A percentile compares a stretch with the other conserved stretches of the same genome.
Evolutionary conservation across 805 yeast genomes (phyloP).

Genomic region (Saturnispora bothae): DNA sequence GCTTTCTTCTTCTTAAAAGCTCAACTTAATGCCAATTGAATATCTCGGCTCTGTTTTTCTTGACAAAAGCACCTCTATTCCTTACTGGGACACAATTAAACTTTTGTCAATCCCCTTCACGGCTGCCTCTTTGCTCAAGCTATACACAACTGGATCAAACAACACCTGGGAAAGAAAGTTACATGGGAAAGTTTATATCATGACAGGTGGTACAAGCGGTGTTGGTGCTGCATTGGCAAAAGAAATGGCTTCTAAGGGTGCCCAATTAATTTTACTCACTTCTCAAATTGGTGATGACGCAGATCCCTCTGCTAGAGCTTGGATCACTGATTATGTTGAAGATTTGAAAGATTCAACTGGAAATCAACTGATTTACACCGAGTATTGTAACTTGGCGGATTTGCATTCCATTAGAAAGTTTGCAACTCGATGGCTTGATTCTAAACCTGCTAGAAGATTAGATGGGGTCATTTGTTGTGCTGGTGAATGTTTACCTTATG

Average conservation of each 20-base stretch:
- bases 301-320: constrained; percentile 29
- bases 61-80: constrained; percentile 69
- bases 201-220: constrained; percentile 94
- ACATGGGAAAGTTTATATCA: constrained; percentile 76
- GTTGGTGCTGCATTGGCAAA: constrained; percentile 67
- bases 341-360: constrained; percentile 61
- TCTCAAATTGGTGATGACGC: constrained; percentile 39
- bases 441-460: constrained; percentile 77
- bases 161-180: constrained; percentile 91
- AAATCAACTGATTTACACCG: constrained; percentile 80
- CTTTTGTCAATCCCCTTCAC: constrained; percentile 46
- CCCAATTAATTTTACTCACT: constrained; percentile 71
- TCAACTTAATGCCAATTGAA: constrained; percentile 65
- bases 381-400: constrained; percentile 70
- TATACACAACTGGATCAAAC: constrained; percentile 65
- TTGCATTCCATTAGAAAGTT: constrained; percentile 72
- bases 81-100: constrained; percentile 57
- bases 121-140: constrained; percentile 42
- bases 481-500: constrained; percentile 67
- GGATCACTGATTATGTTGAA: constrained; percentile 72
- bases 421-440: constrained; percentile 92
- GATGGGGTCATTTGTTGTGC: constrained; percentile 90
- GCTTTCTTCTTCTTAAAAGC: not conserved
- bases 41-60: constrained; percentile 55
- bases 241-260: constrained; percentile 73